Conservation (phyloP, 805 yeast species). For the Starmerella roubikii region DNA sequence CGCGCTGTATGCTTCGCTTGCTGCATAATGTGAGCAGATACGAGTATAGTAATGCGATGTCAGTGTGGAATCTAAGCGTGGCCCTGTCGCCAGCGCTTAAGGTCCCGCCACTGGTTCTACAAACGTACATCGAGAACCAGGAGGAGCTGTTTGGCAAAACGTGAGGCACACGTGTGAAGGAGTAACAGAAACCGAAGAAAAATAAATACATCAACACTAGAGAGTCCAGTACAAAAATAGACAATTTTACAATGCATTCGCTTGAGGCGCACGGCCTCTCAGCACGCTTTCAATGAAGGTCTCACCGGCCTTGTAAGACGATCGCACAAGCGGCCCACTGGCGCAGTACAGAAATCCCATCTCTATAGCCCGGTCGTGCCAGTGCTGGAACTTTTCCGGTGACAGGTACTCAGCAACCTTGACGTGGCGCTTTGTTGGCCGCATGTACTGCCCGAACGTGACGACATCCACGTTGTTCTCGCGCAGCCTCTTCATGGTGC, state of each 20-base stretch:
- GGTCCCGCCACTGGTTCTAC: slow-evolving; percentile 5
- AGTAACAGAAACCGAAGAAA: not conserved
- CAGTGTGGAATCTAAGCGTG: slow-evolving; percentile 54
- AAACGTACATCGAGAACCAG: slow-evolving; percentile 3
- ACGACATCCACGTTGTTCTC: slow-evolving; percentile 77
- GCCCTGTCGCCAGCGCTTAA: slow-evolving; percentile 9
- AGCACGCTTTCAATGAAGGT: slow-evolving; percentile 89
- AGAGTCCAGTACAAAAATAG: not conserved
- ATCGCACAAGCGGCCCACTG: slow-evolving; percentile 90
- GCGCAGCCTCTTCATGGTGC: slow-evolving; percentile 64
- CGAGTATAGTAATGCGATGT: slow-evolving; percentile 65
- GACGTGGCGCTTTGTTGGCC: slow-evolving; percentile 98
- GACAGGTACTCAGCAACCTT: slow-evolving; percentile 89
- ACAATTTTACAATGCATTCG: not conserved
- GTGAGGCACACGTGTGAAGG: not conserved
- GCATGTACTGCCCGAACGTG: slow-evolving; percentile 97
- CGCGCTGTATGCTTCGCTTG: slow-evolving; percentile 54
- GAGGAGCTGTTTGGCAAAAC: not conserved
- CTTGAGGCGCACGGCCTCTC: slow-evolving; percentile 17
- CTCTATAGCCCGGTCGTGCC: slow-evolving; percentile 75
- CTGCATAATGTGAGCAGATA: slow-evolving; percentile 50
- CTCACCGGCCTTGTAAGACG: slow-evolving; percentile 97
- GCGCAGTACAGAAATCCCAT: slow-evolving; percentile 95
- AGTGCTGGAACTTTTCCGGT: slow-evolving; percentile 87
- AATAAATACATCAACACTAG: too few species aligned